Conservation (phyloP, 2,329 filamentous ascomycete genomes). For the Grosmannia serpens region DNA sequence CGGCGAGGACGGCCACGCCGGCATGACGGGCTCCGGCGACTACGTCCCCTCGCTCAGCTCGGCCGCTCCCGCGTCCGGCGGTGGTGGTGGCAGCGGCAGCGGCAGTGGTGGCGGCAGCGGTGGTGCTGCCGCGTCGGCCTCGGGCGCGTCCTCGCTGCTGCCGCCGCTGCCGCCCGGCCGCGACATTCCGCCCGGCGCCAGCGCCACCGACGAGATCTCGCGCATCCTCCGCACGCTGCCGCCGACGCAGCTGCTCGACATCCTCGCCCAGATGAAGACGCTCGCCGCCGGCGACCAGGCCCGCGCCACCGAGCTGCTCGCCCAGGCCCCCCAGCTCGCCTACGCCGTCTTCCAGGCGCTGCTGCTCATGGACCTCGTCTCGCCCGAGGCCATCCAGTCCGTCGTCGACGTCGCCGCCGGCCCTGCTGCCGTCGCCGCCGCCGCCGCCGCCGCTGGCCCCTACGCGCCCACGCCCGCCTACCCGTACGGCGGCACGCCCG, state of each 20-base stretch:
- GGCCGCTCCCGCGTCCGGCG: background rate
- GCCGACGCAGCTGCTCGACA: slow-evolving; percentile 80
- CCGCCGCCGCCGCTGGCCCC: slow-evolving; percentile 19
- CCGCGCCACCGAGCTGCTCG: slow-evolving; percentile 74
- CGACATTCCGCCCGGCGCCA: slow-evolving; percentile 72
- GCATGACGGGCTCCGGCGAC: slow-evolving; percentile 17
- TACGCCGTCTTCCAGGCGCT: slow-evolving; percentile 94
- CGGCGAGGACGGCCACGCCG: slow-evolving; percentile 53
- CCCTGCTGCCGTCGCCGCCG: slow-evolving; percentile 20
- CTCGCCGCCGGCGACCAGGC: slow-evolving; percentile 71
- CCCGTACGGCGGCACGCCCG: slow-evolving; percentile 21
- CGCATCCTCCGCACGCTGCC: slow-evolving; percentile 79
- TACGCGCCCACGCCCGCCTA: slow-evolving; percentile 14
- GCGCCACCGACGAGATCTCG: slow-evolving; percentile 82
- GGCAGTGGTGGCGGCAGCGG: background rate
- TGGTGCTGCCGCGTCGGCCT: background rate
- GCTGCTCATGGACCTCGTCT: slow-evolving; percentile 84
- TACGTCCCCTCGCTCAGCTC: background rate
- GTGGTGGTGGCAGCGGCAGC: background rate
- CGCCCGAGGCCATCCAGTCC: slow-evolving; percentile 67
- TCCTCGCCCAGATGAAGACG: slow-evolving; percentile 87
- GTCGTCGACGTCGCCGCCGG: slow-evolving; percentile 42
- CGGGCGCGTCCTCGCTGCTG: slow-evolving; percentile 28
- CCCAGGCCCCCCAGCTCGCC: slow-evolving; percentile 80
- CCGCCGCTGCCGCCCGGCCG: slow-evolving; percentile 76